Base-by-base conservation (phyloP, 2,329 filamentous ascomycete genomes). In the Botrytis elliptica region DNA sequence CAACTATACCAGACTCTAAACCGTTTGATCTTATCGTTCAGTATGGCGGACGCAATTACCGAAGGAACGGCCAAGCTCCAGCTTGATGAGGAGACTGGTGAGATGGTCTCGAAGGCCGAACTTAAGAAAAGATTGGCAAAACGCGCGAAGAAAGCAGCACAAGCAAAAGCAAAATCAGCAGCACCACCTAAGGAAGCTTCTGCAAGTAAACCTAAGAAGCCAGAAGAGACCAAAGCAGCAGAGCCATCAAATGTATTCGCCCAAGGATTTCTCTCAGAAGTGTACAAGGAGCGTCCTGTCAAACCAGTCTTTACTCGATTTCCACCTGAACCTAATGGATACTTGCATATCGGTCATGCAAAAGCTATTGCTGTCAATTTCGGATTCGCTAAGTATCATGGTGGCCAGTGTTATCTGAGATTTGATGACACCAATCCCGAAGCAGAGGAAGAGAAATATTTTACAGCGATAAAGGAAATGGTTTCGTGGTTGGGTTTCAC, bases 341-440 rank as follows among this genome's bases (percentile, higher is more conserved):
- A 92, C 82, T 88, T 98, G 16, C 95, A 98, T 81, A 92, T 98
- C 78, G 95, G 95, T 33, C 96, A 98, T 81, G 93, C 92, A 77
- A 98, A 98, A 85, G 95, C 96, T 36, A 98, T 98, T 82, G 92
- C 94, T 0, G 90, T 98, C 82, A 98, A 98, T 84, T 98, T 98
- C 84, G 95, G 95, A 10, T 98, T 98, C 82, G 95, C 96, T 22
- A 90, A 89, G 80, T 90, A 91, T 80, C 93, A 97, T 81, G 92
- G 92, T 52, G 95, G 95, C 76, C 75, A 80, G 40, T 92, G 90
- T 82, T 91, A 92, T 80, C 83, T 94, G 75, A 88, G 95, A 79
- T 97, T 93, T 82, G 96, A 98, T 82, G 96, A 98, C 79, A 98
- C 96, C 22, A 98, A 98, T 82, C 96, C 96, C 1, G 93, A 95